Evolutionary conservation across 352 stramenopile genomes (phyloP), one percentile per base, ranked within the genome.

Genomic region (Phytophthora sp.): DNA sequence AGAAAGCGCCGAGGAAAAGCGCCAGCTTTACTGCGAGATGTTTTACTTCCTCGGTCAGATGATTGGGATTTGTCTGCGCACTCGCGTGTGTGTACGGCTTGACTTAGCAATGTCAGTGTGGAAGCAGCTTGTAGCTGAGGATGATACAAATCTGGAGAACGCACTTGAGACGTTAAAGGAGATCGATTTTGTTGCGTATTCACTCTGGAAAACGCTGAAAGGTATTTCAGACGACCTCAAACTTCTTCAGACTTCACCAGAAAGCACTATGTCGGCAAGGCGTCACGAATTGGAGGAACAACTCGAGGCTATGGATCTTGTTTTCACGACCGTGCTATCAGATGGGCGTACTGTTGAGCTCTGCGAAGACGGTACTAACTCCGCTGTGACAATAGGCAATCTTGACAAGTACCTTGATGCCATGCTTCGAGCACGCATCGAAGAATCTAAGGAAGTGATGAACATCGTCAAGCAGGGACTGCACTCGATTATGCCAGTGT

Each of bases 11-110:
- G 68, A 87, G 34, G 72, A 89, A 15, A 79, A 77, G 43, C 71
- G 77, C 1, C 77, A 89, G 34, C 53, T 97, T 1, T 77, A 89
- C 26, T 66, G 75, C 15, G 87, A 97, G 44, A 95, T 96, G 82
- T 95, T 93, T 38, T 74, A 83, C 34, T 98, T 98, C 43, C 52
- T 98, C 11, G 92, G 92, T 1, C 84, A 98, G 60, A 87, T 98
- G 63, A 75, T 98, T 9, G 92, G 90, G 1, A 91, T 92, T 27
- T 91, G 89, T 38, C 67, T 98, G 7, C 81, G 91, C 8, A 96
- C 82, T 38, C 68, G 81, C 1, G 87, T 97, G 1, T 90, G 86
- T 18, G 69, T 94, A 15, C 82, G 84, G 11, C 69, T 96, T 1
- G 84, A 93, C 44, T 62, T 96, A 5, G 80, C 82, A 1, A 79